These are phyloP conservation scores for Acorus gramineus DNA, from an alignment of 106 monocot species.

Conservation along the genomic window DNA sequence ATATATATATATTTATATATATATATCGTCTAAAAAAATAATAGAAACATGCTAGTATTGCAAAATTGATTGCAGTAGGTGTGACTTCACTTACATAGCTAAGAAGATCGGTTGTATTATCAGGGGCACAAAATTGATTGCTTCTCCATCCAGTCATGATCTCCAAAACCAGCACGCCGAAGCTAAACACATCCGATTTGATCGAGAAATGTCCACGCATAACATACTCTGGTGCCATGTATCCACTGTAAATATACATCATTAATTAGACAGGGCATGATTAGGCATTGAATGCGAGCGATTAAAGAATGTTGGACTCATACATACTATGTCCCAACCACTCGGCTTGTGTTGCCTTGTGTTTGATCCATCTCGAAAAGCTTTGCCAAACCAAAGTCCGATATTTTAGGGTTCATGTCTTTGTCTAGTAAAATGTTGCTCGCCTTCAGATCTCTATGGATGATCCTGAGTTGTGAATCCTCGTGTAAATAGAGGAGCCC, in stretches of 20 bases:
- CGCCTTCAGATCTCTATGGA: background rate
- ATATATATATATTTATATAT: too few relatives aligned
- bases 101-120: background rate
- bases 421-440: background rate
- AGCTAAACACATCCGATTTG: constrained; percentile 10
- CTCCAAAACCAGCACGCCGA: constrained; percentile 4
- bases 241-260: background rate
- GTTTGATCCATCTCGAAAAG: constrained; percentile 3
- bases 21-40: too few relatives aligned
- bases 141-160: constrained; percentile 1
- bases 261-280: background rate
- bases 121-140: background rate
- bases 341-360: constrained; percentile 1
- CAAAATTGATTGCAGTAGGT: too few relatives aligned
- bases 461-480: constrained; percentile 9
- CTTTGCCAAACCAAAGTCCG: constrained; percentile 7
- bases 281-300: background rate
- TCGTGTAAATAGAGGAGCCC: constrained; percentile 9
- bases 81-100: constrained; percentile 10
- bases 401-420: constrained; percentile 7
- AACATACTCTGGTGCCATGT: constrained; percentile 7
- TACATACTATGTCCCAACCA: constrained; percentile 7
- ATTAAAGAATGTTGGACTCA: background rate
- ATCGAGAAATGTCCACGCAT: background rate
- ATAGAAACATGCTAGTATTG: too few relatives aligned